Base-by-base conservation (phyloP, 441 rosid species). In the Populus hybrid region DNA sequence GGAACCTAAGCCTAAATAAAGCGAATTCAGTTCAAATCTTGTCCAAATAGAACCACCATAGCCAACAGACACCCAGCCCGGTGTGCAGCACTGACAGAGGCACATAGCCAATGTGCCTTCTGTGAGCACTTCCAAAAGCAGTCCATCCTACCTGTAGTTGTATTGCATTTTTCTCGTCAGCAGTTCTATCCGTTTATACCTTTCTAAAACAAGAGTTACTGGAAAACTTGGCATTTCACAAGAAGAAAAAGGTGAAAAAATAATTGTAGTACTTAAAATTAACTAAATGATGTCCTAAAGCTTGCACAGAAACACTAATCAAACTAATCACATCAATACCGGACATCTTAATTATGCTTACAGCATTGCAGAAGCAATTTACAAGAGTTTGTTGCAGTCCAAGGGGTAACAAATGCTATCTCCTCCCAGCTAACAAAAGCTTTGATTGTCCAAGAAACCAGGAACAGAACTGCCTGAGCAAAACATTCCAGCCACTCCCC, bases 311-410 rank as follows among this genome's bases (percentile, higher is more conserved):
- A 61, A 61, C 63, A 24, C 10, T 20, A 3, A 8, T 26, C 36
- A 46, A 10, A 32, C 54, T 18, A 61, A 71, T 16, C 23, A 28
- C 65, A 26, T 1, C 65, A 59, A 59, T 11, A 9, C 26, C 34
- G 67, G 2, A 20, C 46, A 20, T 57, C 18, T 4, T 9, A 57
- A 23, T 21, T 10, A 63, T 61, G 54, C 67, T 20, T 10, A 59
- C n/a, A 59, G 24, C 20, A 57, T 21, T 59, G 66, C 35, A 16
- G 76, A 30, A 73, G 50, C 26, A 73, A 73, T 73, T 54, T 63
- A 73, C 28, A 73, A 59, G 32, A 10, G 5, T n/a, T 9, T 6
- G 11, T 57, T 57, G 68, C 46, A n/a, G 36, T 4, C 68, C 23
- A 24, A 54, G 21, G 8, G 30, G 54, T 2, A 40, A 14, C 32